phyloP scores from a whole-genome alignment of 805 yeast genomes.

The Sugiyamaella qingdaonensis region DNA sequence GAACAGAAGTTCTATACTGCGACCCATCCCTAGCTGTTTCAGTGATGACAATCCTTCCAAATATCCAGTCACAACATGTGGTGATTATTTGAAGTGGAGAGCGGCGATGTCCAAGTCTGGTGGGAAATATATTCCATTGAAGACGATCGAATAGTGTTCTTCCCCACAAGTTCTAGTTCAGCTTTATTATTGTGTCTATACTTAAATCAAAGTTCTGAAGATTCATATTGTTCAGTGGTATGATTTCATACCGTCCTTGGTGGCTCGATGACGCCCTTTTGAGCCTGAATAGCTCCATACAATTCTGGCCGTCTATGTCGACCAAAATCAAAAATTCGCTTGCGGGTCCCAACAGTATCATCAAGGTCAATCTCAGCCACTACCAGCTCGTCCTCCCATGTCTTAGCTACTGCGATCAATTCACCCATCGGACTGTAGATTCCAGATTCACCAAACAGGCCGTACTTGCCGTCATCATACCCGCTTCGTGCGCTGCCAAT shows the following conservation, averaged over 20 bases:
- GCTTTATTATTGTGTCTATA: too few relatives aligned
- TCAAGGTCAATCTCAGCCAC: slow-evolving; percentile 36
- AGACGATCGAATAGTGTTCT: not conserved
- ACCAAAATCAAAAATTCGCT: slow-evolving; percentile 37
- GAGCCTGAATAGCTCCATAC: slow-evolving; percentile 24
- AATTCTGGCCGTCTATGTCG: slow-evolving; percentile 39
- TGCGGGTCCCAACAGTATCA: slow-evolving; percentile 34
- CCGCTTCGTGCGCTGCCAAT: not conserved
- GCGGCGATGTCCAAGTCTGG: slow-evolving; percentile 2
- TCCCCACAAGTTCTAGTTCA: too few relatives aligned
- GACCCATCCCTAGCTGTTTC: slow-evolving; percentile 24
- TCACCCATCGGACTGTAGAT: not conserved
- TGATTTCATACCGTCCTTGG: not conserved
- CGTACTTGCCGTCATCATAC: not conserved
- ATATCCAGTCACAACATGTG: slow-evolving; percentile 15
- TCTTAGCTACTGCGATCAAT: not conserved
- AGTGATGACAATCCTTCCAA: slow-evolving; percentile 21
- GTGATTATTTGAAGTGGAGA: slow-evolving; percentile 1
- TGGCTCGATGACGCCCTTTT: slow-evolving; percentile 3
- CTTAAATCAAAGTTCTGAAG: too few relatives aligned
- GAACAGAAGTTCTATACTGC: slow-evolving; percentile 20
- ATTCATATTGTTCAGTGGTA: too few relatives aligned
- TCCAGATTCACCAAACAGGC: not conserved
- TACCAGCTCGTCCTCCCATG: slow-evolving; percentile 32
- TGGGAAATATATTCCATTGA: not conserved